Evolutionary conservation across 345 rosid genomes (phyloP).

Genomic region (Eucalyptus pumila): DNA sequence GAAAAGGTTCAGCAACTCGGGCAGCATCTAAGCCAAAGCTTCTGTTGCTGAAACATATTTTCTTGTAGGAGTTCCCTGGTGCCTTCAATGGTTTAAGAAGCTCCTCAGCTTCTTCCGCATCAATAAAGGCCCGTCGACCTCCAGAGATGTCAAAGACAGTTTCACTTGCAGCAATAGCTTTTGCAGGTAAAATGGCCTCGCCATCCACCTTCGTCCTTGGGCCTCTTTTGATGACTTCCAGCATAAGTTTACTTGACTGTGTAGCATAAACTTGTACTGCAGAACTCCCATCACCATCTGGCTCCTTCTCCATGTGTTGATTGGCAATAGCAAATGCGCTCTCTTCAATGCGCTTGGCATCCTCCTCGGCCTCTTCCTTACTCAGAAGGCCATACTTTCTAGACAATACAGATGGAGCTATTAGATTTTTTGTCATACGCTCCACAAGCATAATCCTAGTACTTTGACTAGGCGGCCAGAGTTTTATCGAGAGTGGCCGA

Average conservation of each 20-base stretch:
- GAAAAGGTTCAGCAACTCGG: conserved; percentile 45
- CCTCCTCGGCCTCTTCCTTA: conserved; percentile 63
- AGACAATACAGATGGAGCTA: conserved; percentile 63
- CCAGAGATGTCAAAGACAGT: conserved; percentile 66
- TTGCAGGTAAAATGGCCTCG: conserved; percentile 3
- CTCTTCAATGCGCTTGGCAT: conserved; percentile 66
- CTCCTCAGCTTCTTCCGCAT: conserved; percentile 57
- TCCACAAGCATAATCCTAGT: conserved; percentile 68
- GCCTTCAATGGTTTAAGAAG: conserved; percentile 46
- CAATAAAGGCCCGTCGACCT: conserved; percentile 71
- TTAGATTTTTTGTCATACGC: conserved; percentile 69
- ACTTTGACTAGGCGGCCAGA: conserved; percentile 86
- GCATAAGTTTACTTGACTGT: conserved; percentile 75
- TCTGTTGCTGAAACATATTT: conserved; percentile 70
- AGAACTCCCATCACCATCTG: conserved; percentile 88
- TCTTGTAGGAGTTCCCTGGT: conserved; percentile 40
- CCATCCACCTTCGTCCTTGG: conserved; percentile 26
- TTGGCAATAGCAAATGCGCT: conserved; percentile 50
- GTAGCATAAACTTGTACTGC: conserved; percentile 87
- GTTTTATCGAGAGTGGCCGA: conserved; percentile 46
- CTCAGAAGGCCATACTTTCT: conserved; percentile 62
- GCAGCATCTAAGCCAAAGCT: conserved; percentile 86
- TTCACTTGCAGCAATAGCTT: conserved; percentile 2
- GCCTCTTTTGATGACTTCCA: conserved; percentile 76
- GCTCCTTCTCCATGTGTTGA: conserved; percentile 63